Evolutionary conservation across 2,329 filamentous ascomycete species (phyloP).

Genomic region (Arachnopeziza araneosa): DNA sequence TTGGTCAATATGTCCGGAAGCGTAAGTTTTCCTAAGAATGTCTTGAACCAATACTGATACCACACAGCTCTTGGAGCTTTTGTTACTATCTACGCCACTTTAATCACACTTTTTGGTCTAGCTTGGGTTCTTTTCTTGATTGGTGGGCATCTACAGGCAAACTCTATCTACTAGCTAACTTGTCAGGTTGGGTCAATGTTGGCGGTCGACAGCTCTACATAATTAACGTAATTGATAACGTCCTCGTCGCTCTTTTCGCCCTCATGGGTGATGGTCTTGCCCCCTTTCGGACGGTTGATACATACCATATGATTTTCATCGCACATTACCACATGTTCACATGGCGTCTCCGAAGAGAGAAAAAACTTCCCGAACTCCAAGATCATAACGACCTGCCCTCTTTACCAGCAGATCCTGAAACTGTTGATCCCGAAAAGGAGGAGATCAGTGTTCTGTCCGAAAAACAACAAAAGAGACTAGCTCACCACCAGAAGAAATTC

Average conservation of each 20-base stretch:
- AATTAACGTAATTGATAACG: slow-evolving; percentile 65
- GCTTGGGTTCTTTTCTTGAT: slow-evolving; percentile 91
- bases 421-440: slow-evolving; percentile 26
- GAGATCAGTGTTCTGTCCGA: slow-evolving; percentile 58
- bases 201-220: slow-evolving; percentile 64
- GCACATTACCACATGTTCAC: slow-evolving; percentile 59
- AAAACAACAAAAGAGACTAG: slow-evolving; percentile 62
- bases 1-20: slow-evolving; percentile 69
- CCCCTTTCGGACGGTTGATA: slow-evolving; percentile 74
- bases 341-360: slow-evolving; percentile 53
- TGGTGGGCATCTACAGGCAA: slow-evolving; percentile 36
- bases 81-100: slow-evolving; percentile 74
- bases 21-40: slow-evolving; percentile 41
- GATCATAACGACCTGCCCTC: slow-evolving; percentile 57
- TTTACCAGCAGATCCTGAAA: slow-evolving; percentile 21
- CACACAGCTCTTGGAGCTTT: slow-evolving; percentile 66
- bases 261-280: slow-evolving; percentile 65
- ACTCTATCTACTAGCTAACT: not conserved
- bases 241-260: slow-evolving; percentile 65
- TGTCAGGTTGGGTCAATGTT: slow-evolving; percentile 66
- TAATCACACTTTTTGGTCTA: slow-evolving; percentile 79
- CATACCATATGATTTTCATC: slow-evolving; percentile 70
- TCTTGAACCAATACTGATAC: slow-evolving; percentile 11
- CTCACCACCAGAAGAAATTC: slow-evolving; percentile 75
- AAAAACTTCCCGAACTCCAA: slow-evolving; percentile 49